phyloP scores from a whole-genome alignment of 1,139 yeast genomes.

The Hanseniaspora uvarum region DNA sequence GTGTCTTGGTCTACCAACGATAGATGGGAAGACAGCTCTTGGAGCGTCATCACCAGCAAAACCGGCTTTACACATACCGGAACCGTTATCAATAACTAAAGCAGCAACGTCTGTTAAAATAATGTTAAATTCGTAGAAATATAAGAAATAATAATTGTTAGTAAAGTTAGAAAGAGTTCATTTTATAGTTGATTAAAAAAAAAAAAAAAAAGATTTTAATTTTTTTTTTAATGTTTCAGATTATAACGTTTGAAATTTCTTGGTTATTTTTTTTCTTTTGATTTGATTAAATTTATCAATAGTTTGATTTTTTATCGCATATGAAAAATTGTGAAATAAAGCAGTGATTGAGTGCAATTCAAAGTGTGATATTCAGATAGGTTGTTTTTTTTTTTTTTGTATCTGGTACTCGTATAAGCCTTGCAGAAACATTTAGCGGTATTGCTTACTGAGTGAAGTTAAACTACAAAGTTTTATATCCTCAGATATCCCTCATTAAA shows the following conservation, averaged over 20 bases:
- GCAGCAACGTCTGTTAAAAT: slow-evolving; percentile 31
- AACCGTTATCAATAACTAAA: slow-evolving; percentile 95
- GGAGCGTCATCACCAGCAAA: slow-evolving; percentile 99
- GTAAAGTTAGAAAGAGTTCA: not conserved
- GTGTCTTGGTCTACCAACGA: slow-evolving; percentile 99
- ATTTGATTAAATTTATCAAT: too few species aligned
- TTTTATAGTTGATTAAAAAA: not conserved
- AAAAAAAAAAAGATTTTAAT: not conserved
- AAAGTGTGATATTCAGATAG: too few species aligned
- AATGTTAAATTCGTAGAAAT: slow-evolving; percentile 5
- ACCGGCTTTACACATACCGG: slow-evolving; percentile 99
- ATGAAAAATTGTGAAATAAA: too few species aligned
- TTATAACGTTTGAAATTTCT: not conserved
- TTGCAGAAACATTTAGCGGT: not conserved
- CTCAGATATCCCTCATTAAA: too few species aligned
- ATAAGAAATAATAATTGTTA: slow-evolving; percentile 2
- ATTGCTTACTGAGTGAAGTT: too few species aligned
- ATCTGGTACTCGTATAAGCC: not conserved
- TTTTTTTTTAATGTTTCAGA: not conserved
- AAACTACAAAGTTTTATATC: too few species aligned
- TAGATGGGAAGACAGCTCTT: slow-evolving; percentile 99
- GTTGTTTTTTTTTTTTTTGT: not conserved
- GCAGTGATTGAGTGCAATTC: too few species aligned
- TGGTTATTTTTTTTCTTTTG: too few species aligned
- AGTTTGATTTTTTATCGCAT: too few species aligned